Conservation (phyloP, 2,329 filamentous ascomycete genomes). For the Karstenula rhodostoma region DNA sequence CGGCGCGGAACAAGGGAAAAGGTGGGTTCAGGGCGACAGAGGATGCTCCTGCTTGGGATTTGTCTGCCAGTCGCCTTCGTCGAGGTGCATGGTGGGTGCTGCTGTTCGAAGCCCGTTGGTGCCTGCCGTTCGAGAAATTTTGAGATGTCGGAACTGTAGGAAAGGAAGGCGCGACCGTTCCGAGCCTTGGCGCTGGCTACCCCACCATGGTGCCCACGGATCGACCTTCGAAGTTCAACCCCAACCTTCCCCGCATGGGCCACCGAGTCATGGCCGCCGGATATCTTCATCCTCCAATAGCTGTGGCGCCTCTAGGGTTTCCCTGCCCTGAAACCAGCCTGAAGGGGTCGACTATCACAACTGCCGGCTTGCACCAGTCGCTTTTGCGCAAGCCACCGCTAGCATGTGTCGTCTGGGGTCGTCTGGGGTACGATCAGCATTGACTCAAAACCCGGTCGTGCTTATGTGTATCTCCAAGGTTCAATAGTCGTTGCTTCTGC, state of each 20-base stretch:
- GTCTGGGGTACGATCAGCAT: conserved; percentile 4
- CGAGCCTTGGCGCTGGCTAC: conserved; percentile 6
- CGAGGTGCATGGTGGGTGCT: neutral
- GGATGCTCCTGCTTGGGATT: conserved; percentile 3
- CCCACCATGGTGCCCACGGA: neutral
- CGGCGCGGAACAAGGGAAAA: neutral
- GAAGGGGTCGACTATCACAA: neutral
- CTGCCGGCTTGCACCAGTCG: conserved; percentile 9
- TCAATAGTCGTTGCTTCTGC: neutral
- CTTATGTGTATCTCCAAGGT: neutral
- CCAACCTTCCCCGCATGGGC: conserved; percentile 7
- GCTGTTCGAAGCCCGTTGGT: neutral
- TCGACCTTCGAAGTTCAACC: neutral
- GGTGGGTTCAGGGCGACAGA: neutral
- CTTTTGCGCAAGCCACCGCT: conserved; percentile 2
- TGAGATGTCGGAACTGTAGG: neutral
- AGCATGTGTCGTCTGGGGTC: neutral
- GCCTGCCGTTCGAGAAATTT: conserved; percentile 9
- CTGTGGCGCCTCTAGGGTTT: neutral
- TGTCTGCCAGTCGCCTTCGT: conserved; percentile 2
- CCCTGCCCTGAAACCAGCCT: neutral
- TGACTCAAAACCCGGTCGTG: neutral
- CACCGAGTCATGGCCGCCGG: conserved; percentile 5
- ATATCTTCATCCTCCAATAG: conserved; percentile 2
- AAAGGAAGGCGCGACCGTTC: conserved; percentile 10